A percentile compares a stretch with the other conserved stretches of the same genome.
These are phyloP conservation scores for Myxozyma neotropica DNA, from an alignment of 805 yeast species.

Conservation along the genomic window DNA sequence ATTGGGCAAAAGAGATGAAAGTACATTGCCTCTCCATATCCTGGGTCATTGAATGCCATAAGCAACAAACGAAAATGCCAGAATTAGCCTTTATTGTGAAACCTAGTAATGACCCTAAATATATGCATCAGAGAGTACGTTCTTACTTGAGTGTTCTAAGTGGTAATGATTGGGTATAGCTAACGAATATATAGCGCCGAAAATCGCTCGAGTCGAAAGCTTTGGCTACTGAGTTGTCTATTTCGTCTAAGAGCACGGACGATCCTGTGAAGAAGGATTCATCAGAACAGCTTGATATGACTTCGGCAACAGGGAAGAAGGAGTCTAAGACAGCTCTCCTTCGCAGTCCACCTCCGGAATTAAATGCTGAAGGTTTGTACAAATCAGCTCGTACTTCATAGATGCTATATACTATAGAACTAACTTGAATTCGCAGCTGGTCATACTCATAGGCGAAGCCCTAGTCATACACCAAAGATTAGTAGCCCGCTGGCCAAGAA, in stretches of 20 bases:
- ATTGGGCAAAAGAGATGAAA: constrained; percentile 14
- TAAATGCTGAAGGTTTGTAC: not conserved
- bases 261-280: not conserved
- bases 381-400: not conserved
- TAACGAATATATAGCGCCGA: constrained; percentile 6
- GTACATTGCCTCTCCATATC: constrained; percentile 22
- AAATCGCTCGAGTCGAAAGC: constrained; percentile 18
- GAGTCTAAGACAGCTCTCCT: not conserved
- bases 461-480: constrained; percentile 21
- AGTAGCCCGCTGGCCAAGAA: constrained; percentile 32
- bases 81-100: constrained; percentile 9
- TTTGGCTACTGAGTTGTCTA: not conserved
- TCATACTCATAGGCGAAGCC: not conserved
- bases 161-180: not conserved
- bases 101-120: not conserved
- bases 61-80: constrained; percentile 1
- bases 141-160: not conserved
- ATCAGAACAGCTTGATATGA: not conserved
- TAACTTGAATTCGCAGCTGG: not conserved
- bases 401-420: not conserved
- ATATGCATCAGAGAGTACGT: constrained; percentile 13
- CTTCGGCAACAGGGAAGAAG: not conserved
- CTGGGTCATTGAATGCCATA: constrained; percentile 30
- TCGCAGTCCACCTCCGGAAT: not conserved
- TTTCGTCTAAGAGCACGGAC: not conserved